Base-by-base conservation (phyloP, 177 flowering plant species). In the Vitis hybrid region DNA sequence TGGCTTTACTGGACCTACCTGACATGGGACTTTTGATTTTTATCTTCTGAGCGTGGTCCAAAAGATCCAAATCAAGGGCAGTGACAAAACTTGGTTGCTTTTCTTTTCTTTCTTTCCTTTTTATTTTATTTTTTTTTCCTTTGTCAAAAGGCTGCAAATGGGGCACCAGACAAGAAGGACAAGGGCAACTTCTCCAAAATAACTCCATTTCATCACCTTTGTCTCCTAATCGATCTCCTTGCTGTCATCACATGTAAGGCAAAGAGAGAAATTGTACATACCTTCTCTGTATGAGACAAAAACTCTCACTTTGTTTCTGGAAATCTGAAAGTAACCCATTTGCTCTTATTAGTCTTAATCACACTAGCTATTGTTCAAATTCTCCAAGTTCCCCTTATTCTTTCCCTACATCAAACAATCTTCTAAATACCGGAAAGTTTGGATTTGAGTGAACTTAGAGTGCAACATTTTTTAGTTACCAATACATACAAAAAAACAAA, bases 171-270 rank as follows among this genome's bases (percentile, higher is more conserved):
- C 71, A 68, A 54, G 64, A 68, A 27, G 48, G 59, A 50, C 49
- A 65, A 56, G 18, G 55, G 73, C 59, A 62, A 32, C 35, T 10
- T 19, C 57, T 55, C 60, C 69, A 40, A 60, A 35, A 54, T 70
- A 55, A 67, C 62, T 27, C 69, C 11, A 56, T 52, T 55, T 32
- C 1, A 12, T 16, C 52, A 54, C 61, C 2, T 60, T 62, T 67
- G 60, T 21, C 46, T 40, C 46, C 46, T 40, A 40, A 56, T 55
- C 68, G 11, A 19, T 30, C 46, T 55, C 64, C 19, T 59, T 21
- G 59, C 35, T 30, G 40, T 65, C 67, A 8, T 74, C 68, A 76
- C 76, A 76, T 76, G 78, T 69, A 66, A 74, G 55, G 71, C 49
- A 13, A 71, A 75, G 61, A 67, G 62, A 61, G 24, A 65, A 64